A percentile compares a stretch with the other conserved stretches of the same genome.
These are phyloP conservation scores for Parachlorella kessleri DNA, from an alignment of 139 green algal genomes.

Conservation along the genomic window DNA sequence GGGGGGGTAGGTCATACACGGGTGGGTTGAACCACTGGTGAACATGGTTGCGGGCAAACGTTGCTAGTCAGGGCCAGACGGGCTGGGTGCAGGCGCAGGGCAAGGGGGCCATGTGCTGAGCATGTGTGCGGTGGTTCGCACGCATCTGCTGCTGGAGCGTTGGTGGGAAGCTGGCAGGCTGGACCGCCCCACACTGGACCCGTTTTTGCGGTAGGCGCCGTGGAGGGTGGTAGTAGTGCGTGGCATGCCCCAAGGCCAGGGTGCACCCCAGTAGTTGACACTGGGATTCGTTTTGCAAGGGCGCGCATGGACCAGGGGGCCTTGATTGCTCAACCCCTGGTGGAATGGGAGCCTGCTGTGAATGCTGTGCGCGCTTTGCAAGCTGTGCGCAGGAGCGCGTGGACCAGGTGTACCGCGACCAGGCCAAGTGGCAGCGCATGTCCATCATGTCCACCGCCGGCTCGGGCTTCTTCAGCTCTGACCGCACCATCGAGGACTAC, in stretches of 20 bases:
- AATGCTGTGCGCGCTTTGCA: background rate
- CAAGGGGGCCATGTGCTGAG: background rate
- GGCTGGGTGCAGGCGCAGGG: background rate
- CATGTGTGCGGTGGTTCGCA: background rate
- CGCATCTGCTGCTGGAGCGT: background rate
- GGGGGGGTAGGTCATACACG: too few relatives aligned
- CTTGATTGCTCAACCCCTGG: too few relatives aligned
- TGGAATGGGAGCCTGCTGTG: too few relatives aligned
- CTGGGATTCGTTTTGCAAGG: too few relatives aligned
- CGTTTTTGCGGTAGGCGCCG: too few relatives aligned
- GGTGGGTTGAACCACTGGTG: background rate
- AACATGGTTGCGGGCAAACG: background rate
- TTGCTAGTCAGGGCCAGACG: background rate
- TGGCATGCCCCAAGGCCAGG: too few relatives aligned
- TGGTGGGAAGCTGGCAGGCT: too few relatives aligned
- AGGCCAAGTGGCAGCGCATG: conserved; percentile 76
- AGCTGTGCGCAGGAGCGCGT: conserved; percentile 57
- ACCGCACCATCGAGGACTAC: conserved; percentile 97
- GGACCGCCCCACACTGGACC: too few relatives aligned
- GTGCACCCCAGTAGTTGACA: too few relatives aligned
- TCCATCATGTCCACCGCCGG: conserved; percentile 93
- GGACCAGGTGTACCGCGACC: conserved; percentile 71
- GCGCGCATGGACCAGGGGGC: too few relatives aligned
- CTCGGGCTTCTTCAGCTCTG: conserved; percentile 92
- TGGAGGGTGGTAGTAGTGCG: too few relatives aligned